These are phyloP conservation scores for Sporodiniella umbellata DNA, from an alignment of 371 early-diverging fungal genomes.

Conservation along the genomic window DNA sequence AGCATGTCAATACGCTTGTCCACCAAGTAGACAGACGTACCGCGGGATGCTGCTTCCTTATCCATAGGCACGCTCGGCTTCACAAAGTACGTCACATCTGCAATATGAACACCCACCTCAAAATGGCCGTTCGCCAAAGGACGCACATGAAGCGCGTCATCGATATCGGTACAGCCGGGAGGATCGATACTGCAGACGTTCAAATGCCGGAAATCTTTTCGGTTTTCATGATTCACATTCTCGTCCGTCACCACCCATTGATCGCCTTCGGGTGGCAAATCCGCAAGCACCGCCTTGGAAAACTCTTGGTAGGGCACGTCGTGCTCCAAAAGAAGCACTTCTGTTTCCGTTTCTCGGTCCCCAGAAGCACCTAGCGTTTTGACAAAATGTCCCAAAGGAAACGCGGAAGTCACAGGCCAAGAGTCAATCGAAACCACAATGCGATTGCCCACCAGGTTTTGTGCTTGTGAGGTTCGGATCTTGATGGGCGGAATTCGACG, in stretches of 20 bases:
- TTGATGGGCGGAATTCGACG: slow-evolving; percentile 87
- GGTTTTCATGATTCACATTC: slow-evolving; percentile 57
- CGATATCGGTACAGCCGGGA: slow-evolving; percentile 99
- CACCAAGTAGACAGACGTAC: slow-evolving; percentile 95
- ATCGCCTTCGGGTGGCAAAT: slow-evolving; percentile 86
- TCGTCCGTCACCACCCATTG: slow-evolving; percentile 76
- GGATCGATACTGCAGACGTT: slow-evolving; percentile 99
- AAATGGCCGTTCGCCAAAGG: slow-evolving; percentile 86
- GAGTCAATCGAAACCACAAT: slow-evolving; percentile 89
- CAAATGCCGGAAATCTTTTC: slow-evolving; percentile 80
- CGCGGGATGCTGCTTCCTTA: slow-evolving; percentile 82
- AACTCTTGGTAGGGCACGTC: slow-evolving; percentile 94
- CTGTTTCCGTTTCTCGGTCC: slow-evolving; percentile 91
- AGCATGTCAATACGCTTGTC: slow-evolving; percentile 98
- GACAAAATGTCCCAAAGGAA: slow-evolving; percentile 92
- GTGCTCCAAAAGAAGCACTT: slow-evolving; percentile 92
- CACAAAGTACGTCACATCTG: slow-evolving; percentile 98
- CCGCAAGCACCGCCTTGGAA: slow-evolving; percentile 75
- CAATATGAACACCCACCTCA: slow-evolving; percentile 93
- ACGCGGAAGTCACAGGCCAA: slow-evolving; percentile 77
- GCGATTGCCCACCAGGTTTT: slow-evolving; percentile 70
- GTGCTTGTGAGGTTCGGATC: slow-evolving; percentile 88
- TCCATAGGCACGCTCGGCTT: slow-evolving; percentile 84
- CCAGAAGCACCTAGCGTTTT: slow-evolving; percentile 87
- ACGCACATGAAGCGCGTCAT: slow-evolving; percentile 96